Evolutionary conservation across 78 protist genomes (phyloP), one percentile per base, ranked within the genome.

Genomic region (Ministeria vibrans): DNA sequence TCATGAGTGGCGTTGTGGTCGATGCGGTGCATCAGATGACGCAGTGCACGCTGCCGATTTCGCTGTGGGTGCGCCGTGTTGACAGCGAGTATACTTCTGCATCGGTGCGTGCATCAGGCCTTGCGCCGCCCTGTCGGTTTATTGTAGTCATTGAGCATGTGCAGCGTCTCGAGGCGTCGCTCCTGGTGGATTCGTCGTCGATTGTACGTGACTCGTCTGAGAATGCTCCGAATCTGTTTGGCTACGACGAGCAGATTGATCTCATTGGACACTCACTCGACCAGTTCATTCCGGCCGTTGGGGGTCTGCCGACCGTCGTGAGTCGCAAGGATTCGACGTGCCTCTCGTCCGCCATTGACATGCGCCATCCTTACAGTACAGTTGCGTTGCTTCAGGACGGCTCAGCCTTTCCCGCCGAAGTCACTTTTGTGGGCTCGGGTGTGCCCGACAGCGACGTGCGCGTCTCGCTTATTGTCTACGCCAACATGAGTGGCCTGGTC

Each of bases 401-500:
- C 18, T 13, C 18, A 22, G 13, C 30, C 59, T 51, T 13, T 51
- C 59, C 13, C 59, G 13, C 18, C 59, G 18, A 18, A 22, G 13
- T 13, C 59, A 51, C 59, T 13, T 51, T 51, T 51, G 18, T 51
- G 18, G 30, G 59, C 59, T 51, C 30, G 18, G 59, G 13, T 18
- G 13, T 51, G 18, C 59, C 59, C 18, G 13, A 13, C 59, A 13
- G 13, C 18, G 59, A 18, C 13, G 30, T 51, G 59, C 59, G 59
- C 59, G 13, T 18, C 59, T 18, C 13, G 30, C 59, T 22, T 18
- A 51, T 18, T 9, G 76, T 70, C 32, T 70, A 15, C 32, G 51
- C 76, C 45, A 70, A 70, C 51, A 23, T 70, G 25, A 44, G 61
- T 51, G 76, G 76, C 7, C 38, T 70, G 76, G 53, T 70, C 53